These are phyloP conservation scores for Raffaelea albimanens DNA, from an alignment of 2,329 filamentous ascomycete species.

Conservation along the genomic window DNA sequence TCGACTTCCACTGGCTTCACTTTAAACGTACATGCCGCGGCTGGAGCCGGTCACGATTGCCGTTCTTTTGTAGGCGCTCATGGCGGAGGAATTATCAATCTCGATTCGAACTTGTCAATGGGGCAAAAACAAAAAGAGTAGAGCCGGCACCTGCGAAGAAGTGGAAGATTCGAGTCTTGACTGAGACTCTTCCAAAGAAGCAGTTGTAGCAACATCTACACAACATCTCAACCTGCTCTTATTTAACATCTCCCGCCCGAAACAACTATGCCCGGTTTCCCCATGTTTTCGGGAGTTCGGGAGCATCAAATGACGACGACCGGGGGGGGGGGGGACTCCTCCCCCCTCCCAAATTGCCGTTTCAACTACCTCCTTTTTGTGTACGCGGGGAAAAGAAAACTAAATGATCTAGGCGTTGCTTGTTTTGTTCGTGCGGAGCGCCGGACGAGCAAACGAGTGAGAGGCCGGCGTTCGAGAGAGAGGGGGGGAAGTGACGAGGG, in stretches of 20 bases:
- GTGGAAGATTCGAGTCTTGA: neutral
- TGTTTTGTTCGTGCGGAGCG: too few relatives aligned
- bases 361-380: too few relatives aligned
- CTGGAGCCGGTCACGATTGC: slow-evolving; percentile 19
- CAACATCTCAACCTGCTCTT: neutral
- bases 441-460: too few relatives aligned
- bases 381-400: too few relatives aligned
- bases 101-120: neutral
- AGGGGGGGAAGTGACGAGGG: too few relatives aligned
- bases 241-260: neutral
- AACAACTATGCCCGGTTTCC: neutral
- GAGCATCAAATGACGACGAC: too few relatives aligned
- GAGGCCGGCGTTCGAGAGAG: too few relatives aligned
- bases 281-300: neutral
- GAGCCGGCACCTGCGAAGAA: neutral
- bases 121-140: neutral
- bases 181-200: neutral
- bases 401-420: too few relatives aligned
- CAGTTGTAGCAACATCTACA: neutral
- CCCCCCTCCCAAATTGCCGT: too few relatives aligned
- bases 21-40: slow-evolving; percentile 27
- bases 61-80: slow-evolving; percentile 1
- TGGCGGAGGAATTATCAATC: neutral
- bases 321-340: too few relatives aligned
- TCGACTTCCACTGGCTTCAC: neutral